These are phyloP conservation scores for Phylloboletellus chloephorus DNA, from an alignment of 1,284 basidiomycete genomes.

Conservation along the genomic window DNA sequence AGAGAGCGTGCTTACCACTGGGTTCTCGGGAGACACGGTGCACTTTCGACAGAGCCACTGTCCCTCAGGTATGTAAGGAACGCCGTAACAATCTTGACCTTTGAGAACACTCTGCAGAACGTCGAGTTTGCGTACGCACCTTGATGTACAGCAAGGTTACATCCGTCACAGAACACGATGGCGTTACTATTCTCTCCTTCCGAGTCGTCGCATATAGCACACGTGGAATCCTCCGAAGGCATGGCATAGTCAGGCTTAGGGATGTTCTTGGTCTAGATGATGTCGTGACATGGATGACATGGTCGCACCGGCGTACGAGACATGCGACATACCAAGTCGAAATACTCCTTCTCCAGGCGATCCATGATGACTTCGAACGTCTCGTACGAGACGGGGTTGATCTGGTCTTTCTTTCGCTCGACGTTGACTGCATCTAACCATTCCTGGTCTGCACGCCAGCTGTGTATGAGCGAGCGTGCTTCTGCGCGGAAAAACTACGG, in stretches of 20 bases:
- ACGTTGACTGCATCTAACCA: constrained; percentile 89
- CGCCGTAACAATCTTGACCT: constrained; percentile 89
- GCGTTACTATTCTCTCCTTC: constrained; percentile 99
- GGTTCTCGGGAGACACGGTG: constrained; percentile 94
- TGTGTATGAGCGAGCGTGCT: constrained; percentile 2
- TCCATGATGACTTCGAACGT: constrained; percentile 97
- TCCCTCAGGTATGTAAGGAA: constrained; percentile 98
- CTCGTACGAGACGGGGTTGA: constrained; percentile 77
- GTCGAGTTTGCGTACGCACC: constrained; percentile 42
- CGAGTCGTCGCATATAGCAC: constrained; percentile 95
- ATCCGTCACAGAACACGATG: constrained; percentile 99
- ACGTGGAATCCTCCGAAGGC: constrained; percentile 90
- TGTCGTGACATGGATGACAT: not conserved
- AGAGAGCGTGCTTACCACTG: constrained; percentile 62
- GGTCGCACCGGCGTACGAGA: constrained; percentile 1
- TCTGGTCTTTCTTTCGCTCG: constrained; percentile 76
- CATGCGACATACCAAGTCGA: constrained; percentile 70
- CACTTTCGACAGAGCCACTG: constrained; percentile 99
- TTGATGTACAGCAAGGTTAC: constrained; percentile 98
- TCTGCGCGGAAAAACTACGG: not conserved
- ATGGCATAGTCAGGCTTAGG: constrained; percentile 79
- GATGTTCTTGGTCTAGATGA: constrained; percentile 78
- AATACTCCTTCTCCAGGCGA: constrained; percentile 98
- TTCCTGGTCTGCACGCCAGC: constrained; percentile 68
- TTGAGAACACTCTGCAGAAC: constrained; percentile 10